These are phyloP conservation scores for Ceratocystis huliohia DNA, from an alignment of 2,329 filamentous ascomycete genomes.

Conservation along the genomic window DNA sequence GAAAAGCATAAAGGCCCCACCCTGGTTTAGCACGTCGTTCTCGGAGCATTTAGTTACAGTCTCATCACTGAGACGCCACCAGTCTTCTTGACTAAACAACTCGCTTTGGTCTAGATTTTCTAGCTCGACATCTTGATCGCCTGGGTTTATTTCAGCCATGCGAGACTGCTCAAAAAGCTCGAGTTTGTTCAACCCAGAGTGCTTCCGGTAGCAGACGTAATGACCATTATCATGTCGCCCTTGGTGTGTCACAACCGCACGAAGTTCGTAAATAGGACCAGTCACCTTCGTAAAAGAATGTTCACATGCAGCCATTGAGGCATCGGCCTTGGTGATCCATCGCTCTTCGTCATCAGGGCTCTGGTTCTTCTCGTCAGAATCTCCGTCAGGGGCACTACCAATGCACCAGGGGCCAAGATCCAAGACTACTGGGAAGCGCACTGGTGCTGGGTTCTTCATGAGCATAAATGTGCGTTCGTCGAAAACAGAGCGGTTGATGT, in stretches of 20 bases:
- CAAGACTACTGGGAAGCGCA: constrained; percentile 61
- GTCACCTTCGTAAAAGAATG: constrained; percentile 37
- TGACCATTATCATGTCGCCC: constrained; percentile 91
- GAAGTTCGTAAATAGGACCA: constrained; percentile 59
- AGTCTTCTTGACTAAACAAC: constrained; percentile 29
- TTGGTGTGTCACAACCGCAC: constrained; percentile 76
- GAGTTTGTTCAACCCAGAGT: constrained; percentile 27
- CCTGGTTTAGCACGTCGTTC: constrained; percentile 57
- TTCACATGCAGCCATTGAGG: constrained; percentile 59
- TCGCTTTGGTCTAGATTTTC: constrained; percentile 19
- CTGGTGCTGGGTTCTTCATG: constrained; percentile 69
- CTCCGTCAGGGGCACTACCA: constrained; percentile 37
- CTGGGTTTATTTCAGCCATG: constrained; percentile 15
- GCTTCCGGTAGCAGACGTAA: constrained; percentile 80
- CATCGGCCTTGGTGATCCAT: constrained; percentile 56
- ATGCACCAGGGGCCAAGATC: constrained; percentile 79
- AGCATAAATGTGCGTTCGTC: constrained; percentile 68
- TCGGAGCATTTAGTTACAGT: constrained; percentile 65
- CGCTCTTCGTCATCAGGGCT: constrained; percentile 39
- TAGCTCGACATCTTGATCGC: constrained; percentile 20
- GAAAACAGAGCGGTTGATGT: constrained; percentile 86
- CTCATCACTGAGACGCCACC: constrained; percentile 90
- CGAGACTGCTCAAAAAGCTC: constrained; percentile 19
- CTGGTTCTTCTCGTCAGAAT: background rate
- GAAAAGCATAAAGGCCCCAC: constrained; percentile 92